A percentile compares a stretch with the other conserved stretches of the same genome.
phyloP scores from a whole-genome alignment of 805 yeast genomes.

The Yamadazyma laniorum region DNA sequence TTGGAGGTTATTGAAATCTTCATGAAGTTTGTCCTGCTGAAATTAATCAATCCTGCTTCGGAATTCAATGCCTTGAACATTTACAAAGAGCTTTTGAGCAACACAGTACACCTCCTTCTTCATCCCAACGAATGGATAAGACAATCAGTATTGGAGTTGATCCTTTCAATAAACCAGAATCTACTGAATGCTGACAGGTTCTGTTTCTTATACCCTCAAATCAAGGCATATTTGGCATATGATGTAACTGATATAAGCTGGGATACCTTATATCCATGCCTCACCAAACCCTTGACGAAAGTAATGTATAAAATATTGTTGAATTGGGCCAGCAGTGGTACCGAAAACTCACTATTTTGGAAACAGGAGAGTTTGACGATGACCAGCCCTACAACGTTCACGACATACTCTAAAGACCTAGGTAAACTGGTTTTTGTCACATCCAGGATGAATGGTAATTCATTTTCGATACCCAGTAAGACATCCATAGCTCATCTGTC shows the following conservation, averaged over 20 bases:
- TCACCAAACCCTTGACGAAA: slow-evolving; percentile 56
- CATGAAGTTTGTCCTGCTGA: slow-evolving; percentile 27
- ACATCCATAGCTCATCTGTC: slow-evolving; percentile 11
- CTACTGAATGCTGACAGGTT: slow-evolving; percentile 75
- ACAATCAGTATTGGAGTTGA: slow-evolving; percentile 59
- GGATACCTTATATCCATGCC: slow-evolving; percentile 63
- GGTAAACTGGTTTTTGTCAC: slow-evolving; percentile 31
- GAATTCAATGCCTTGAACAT: slow-evolving; percentile 40
- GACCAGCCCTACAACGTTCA: slow-evolving; percentile 17
- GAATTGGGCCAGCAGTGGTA: slow-evolving; percentile 29
- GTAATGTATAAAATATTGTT: slow-evolving; percentile 11
- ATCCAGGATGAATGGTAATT: slow-evolving; percentile 3
- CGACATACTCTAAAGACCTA: slow-evolving; percentile 32
- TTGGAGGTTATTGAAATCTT: slow-evolving; percentile 57
- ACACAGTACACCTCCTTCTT: slow-evolving; percentile 53
- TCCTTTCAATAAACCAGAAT: slow-evolving; percentile 60
- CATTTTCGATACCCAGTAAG: slow-evolving; percentile 2
- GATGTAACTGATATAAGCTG: slow-evolving; percentile 70
- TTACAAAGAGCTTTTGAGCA: slow-evolving; percentile 33
- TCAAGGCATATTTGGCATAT: slow-evolving; percentile 72
- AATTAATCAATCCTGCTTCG: slow-evolving; percentile 31
- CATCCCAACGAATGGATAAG: slow-evolving; percentile 90
- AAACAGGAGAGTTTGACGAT: slow-evolving; percentile 35
- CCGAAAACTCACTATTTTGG: slow-evolving; percentile 76
- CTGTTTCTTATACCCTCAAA: slow-evolving; percentile 79